Base-by-base conservation (phyloP, 2,329 filamentous ascomycete genomes). In the Achaetomium macrosporum region DNA sequence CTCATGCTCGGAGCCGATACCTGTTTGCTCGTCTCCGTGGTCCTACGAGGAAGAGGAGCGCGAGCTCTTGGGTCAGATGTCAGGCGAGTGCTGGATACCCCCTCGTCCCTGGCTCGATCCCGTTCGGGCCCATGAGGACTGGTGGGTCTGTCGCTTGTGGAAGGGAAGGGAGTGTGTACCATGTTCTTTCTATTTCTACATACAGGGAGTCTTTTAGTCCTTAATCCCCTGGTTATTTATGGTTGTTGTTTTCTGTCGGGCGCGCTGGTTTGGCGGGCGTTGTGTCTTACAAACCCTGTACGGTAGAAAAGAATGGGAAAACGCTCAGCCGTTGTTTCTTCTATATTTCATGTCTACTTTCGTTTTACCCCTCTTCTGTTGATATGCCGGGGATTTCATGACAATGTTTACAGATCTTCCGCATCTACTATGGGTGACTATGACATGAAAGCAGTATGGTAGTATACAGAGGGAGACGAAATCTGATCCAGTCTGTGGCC, bases 141-240 rank as follows among this genome's bases (percentile, higher is more conserved):
- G 35, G 3, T 37, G 35, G 15, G 17, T 16, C 37, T 31, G 41
- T 36, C 19, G 41, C 42, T n/a, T 45, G n/a, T n/a, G n/a, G 17
- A 16, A 49, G 30, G 39, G 49, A 33, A 47, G 47, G 51, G 49
- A 35, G 39, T 51, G 54, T 54, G 55, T 57, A 54, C 41, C 41
- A 53, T 36, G 52, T 39, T 20, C 36, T 50, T 53, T 42, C 45
- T 31, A 19, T 47, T 40, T 40, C 20, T 33, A 35, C 50, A 52
- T 44, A 35, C 44, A 20, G 41, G 30, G 25, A 35, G 31, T 36
- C 9, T 29, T 47, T 16, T 25, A 16, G 47, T 48, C 35, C 33
- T 45, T 51, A 48, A 55, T 55, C 30, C 40, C 35, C 33, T 40
- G 47, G 48, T n/a, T 40, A 41, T 35, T 3, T 33, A 30, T 33